Conservation (phyloP, 768 basidiomycete species). For the Russula dissimulans region DNA sequence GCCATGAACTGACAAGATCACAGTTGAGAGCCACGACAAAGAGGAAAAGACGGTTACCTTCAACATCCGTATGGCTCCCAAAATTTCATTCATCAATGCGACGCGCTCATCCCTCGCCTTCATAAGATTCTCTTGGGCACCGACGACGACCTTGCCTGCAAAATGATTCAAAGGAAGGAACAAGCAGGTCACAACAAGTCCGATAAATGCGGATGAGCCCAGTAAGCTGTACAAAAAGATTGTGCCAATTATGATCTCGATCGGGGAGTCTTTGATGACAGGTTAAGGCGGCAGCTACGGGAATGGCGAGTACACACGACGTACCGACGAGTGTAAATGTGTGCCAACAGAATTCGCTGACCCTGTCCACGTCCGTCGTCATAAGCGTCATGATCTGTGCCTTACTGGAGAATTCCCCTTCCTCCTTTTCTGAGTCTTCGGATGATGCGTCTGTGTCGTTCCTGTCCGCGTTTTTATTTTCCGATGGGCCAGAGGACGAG, state of each 20-base stretch:
- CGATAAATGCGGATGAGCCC: conserved; percentile 69
- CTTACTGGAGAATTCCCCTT: conserved; percentile 46
- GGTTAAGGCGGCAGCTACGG: background rate
- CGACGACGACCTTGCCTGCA: conserved; percentile 70
- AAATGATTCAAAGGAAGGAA: conserved; percentile 72
- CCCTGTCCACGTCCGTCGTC: conserved; percentile 90
- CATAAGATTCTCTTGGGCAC: conserved; percentile 80
- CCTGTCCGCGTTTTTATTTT: conserved; percentile 22
- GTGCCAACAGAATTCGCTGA: conserved; percentile 79
- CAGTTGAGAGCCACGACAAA: background rate
- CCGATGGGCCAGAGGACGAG: conserved; percentile 38
- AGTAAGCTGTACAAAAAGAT: conserved; percentile 70
- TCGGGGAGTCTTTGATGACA: conserved; percentile 55
- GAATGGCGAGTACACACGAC: conserved; percentile 15
- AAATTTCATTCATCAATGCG: conserved; percentile 87
- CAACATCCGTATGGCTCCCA: conserved; percentile 86
- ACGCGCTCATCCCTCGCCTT: conserved; percentile 88
- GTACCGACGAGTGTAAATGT: conserved; percentile 63
- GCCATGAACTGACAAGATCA: conserved; percentile 71
- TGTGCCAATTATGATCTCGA: conserved; percentile 68
- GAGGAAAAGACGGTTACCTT: conserved; percentile 34
- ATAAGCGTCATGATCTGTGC: conserved; percentile 91
- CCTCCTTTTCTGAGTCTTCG: conserved; percentile 36
- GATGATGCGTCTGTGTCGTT: conserved; percentile 11
- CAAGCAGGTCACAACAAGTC: conserved; percentile 62